Evolutionary conservation across 2,329 filamentous ascomycete genomes (phyloP).

Genomic region (Colletotrichum sojae): DNA sequence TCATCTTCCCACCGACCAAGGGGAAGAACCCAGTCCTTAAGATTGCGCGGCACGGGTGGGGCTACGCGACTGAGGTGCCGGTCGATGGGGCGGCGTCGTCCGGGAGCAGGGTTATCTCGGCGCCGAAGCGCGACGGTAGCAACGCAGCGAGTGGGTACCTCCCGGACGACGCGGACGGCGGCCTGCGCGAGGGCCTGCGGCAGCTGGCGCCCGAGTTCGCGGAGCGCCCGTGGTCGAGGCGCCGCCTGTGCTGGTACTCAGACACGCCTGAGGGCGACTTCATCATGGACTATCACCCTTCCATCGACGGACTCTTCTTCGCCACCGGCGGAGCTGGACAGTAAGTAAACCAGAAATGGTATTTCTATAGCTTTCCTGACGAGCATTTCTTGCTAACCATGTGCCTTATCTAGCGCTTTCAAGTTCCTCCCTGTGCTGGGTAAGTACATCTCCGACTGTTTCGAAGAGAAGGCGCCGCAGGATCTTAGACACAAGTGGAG

Average conservation of each 20-base stretch:
- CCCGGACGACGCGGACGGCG: conserved; percentile 73
- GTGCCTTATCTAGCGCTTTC: conserved; percentile 42
- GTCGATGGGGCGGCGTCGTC: conserved; percentile 54
- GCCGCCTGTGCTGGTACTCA: conserved; percentile 75
- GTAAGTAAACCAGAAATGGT: conserved; percentile 37
- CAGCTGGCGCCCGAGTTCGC: conserved; percentile 69
- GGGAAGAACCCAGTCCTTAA: conserved; percentile 66
- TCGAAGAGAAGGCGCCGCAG: conserved; percentile 48
- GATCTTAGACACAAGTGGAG: conserved; percentile 50
- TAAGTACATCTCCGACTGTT: conserved; percentile 50
- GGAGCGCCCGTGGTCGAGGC: conserved; percentile 64
- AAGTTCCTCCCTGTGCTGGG: conserved; percentile 47
- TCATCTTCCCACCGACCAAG: conserved; percentile 68
- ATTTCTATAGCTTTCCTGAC: accelerated
- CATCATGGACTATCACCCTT: conserved; percentile 70
- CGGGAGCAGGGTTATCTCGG: conserved; percentile 61
- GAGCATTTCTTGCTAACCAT: background rate
- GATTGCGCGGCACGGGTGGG: conserved; percentile 72
- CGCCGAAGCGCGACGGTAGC: conserved; percentile 58
- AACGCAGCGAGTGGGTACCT: conserved; percentile 78
- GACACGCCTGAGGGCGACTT: conserved; percentile 77
- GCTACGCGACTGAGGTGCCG: conserved; percentile 70
- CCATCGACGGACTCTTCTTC: conserved; percentile 60
- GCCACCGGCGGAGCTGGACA: conserved; percentile 64
- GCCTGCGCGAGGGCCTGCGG: conserved; percentile 64